Percentiles rank a stretch among this genome's conserved stretches.
These are phyloP conservation scores for Chlamydomonas reinhardtii DNA, from an alignment of 163 green algal genomes.

Conservation along the genomic window DNA sequence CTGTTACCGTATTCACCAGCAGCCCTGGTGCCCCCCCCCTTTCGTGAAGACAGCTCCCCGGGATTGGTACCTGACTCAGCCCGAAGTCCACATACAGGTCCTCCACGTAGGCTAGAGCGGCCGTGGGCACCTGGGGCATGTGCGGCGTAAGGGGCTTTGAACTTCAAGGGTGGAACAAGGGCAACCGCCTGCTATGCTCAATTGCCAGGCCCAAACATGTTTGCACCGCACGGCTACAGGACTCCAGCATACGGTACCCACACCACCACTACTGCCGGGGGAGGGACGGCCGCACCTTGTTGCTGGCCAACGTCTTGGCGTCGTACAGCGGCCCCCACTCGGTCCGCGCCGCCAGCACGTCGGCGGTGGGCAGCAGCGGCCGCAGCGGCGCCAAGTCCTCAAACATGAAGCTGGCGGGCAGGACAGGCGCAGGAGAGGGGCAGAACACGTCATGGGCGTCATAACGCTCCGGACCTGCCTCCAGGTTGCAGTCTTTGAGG, in stretches of 20 bases:
- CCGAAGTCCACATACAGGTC: conserved; percentile 96
- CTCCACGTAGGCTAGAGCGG: conserved; percentile 89
- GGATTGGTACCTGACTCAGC: conserved; percentile 84
- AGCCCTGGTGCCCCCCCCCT: too few relatives aligned
- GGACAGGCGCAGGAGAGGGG: background rate
- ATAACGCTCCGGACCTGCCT: background rate
- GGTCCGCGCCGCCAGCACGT: conserved; percentile 79
- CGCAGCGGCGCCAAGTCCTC: conserved; percentile 87
- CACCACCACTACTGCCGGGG: too few relatives aligned
- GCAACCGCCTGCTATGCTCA: too few relatives aligned
- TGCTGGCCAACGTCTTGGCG: conserved; percentile 66
- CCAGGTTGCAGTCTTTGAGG: too few relatives aligned
- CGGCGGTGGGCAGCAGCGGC: conserved; percentile 78
- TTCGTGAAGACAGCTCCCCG: too few relatives aligned
- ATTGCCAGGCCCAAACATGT: too few relatives aligned
- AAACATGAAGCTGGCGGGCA: conserved; percentile 38
- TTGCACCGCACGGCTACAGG: too few relatives aligned
- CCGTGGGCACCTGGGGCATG: conserved; percentile 70
- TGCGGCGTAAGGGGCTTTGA: too few relatives aligned
- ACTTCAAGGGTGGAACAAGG: too few relatives aligned
- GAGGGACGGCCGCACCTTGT: conserved; percentile 70
- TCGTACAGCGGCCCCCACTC: conserved; percentile 93
- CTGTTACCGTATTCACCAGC: too few relatives aligned
- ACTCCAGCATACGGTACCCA: too few relatives aligned
- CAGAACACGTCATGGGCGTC: background rate